phyloP scores from a whole-genome alignment of 106 monocot genomes.

The Vanilla planifolia region DNA sequence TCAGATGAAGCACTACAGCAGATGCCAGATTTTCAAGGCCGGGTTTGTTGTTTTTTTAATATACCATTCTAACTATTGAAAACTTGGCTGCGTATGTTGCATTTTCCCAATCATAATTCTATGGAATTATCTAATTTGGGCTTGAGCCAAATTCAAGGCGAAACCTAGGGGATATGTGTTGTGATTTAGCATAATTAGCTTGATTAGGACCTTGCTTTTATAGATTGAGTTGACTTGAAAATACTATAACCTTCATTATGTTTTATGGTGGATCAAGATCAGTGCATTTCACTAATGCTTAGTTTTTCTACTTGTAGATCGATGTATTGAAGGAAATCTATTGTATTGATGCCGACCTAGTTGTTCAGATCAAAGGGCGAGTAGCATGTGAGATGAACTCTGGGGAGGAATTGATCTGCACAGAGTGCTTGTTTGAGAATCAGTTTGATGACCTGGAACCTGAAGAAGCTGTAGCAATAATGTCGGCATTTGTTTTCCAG shows the following conservation, averaged over 20 bases:
- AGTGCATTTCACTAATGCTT: background rate
- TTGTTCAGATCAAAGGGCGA: conserved; percentile 91
- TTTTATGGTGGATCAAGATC: background rate
- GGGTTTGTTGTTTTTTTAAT: conserved; percentile 50
- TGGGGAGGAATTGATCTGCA: conserved; percentile 95
- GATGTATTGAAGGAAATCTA: conserved; percentile 85
- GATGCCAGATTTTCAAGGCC: conserved; percentile 95
- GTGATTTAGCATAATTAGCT: background rate
- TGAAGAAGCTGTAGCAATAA: conserved; percentile 95
- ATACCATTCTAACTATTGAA: background rate
- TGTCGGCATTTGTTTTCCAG: conserved; percentile 98
- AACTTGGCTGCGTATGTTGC: background rate
- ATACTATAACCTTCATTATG: background rate
- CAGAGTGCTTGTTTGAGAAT: conserved; percentile 96
- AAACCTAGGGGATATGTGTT: background rate
- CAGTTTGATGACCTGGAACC: conserved; percentile 91
- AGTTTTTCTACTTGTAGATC: conserved; percentile 41
- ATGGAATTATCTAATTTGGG: background rate
- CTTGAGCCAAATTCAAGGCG: background rate
- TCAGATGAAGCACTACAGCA: conserved; percentile 96
- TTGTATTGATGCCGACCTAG: conserved; percentile 81
- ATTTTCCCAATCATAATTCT: background rate
- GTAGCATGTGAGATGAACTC: conserved; percentile 99
- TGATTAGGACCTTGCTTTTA: background rate
- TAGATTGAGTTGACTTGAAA: background rate